Evolutionary conservation across 371 early-diverging fungal genomes (phyloP), one percentile per base, ranked within the genome.

Genomic region (Mortierella sp.): DNA sequence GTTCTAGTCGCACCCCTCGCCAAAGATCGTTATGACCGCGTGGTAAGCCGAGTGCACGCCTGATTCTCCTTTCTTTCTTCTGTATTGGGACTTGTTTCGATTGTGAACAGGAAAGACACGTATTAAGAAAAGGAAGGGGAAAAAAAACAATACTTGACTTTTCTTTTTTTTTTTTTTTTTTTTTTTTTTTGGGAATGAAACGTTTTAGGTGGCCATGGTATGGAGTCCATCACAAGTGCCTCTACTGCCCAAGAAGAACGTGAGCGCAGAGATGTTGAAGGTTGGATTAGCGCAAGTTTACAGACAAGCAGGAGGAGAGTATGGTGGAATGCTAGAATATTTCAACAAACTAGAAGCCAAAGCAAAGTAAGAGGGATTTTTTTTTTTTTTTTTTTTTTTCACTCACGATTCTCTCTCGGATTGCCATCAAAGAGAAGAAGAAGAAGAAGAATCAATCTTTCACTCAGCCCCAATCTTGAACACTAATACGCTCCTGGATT

Each of bases 251-350:
- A 74, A 47, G 71, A 66, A 84, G 81, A 92, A 95, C 72, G 87
- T 95, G 12, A 90, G 92, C 44, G 63, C 86, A 1, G 89, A 91
- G 63, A 89, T 95, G 91, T 70, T 93, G 7, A 80, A 85, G 68
- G 72, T 74, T 18, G 95, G 95, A 5, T 74, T 86, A 62, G 94
- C 92, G 21, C 86, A 86, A 28, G 82, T 95, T 18, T 95, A 95
- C 72, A 81, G 72, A 37, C 86, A 89, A 53, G 82, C 82, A 30
- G 92, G 92, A n/a, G 90, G 89, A 2, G 86, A 91, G 65, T 94
- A 93, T 72, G 93, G 86, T 7, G 87, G 85, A 7, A 64, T 82
- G 29, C 62, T 85, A 19, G 71, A 82, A 11, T 46, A 74, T 46
- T 75, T 93, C 12, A 66, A 87, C 57, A 80, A 79, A 61, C 76